These are phyloP conservation scores for Botryobasidium botryosum DNA, from an alignment of 768 basidiomycete genomes.

Conservation along the genomic window DNA sequence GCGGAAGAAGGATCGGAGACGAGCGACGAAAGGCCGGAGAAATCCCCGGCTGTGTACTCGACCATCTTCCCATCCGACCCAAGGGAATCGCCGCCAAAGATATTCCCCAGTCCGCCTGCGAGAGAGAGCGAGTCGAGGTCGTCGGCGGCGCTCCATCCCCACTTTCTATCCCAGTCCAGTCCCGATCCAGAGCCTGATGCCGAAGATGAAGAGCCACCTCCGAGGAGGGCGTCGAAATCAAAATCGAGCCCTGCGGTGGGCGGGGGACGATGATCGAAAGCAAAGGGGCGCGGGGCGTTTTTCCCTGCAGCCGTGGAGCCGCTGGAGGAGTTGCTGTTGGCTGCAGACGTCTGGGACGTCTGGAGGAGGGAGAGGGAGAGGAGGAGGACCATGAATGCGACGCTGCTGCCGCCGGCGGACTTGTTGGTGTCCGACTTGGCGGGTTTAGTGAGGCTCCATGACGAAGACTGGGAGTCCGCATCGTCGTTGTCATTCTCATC, in stretches of 20 bases:
- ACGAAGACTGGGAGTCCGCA: neutral
- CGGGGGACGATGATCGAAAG: neutral
- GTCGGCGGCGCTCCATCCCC: neutral
- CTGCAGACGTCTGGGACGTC: neutral
- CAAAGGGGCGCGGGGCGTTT: neutral
- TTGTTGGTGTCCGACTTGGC: neutral
- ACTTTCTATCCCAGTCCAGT: constrained; percentile 3
- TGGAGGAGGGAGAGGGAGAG: constrained; percentile 11
- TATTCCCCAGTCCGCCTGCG: neutral
- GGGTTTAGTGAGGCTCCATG: neutral
- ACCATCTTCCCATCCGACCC: neutral
- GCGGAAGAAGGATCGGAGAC: neutral
- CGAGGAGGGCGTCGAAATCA: too few species aligned
- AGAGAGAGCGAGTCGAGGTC: neutral
- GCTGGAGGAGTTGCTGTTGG: neutral
- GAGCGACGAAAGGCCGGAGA: neutral
- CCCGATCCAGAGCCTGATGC: neutral
- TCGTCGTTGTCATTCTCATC: constrained; percentile 7
- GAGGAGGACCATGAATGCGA: constrained; percentile 4
- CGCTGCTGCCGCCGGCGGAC: neutral
- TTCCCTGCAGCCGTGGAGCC: constrained; percentile 1
- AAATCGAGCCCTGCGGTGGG: too few species aligned
- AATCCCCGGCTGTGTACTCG: neutral
- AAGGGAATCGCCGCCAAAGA: neutral
- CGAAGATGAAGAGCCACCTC: too few species aligned